Conservation (phyloP, 2,329 filamentous ascomycete species). For the Thelonectria discophora region DNA sequence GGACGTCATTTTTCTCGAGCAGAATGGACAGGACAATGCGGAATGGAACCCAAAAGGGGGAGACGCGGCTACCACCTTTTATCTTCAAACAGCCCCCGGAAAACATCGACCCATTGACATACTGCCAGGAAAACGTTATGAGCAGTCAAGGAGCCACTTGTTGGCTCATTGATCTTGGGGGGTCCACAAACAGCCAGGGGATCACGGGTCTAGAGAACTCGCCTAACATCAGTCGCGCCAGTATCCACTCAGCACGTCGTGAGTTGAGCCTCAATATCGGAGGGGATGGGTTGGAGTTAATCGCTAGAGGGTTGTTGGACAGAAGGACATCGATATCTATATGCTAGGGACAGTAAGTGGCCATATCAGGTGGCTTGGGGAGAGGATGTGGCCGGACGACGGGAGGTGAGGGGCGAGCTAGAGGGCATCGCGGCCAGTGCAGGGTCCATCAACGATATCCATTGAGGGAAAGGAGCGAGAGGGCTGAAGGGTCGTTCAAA, state of each 20-base stretch:
- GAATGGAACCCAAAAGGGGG: neutral
- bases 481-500: neutral
- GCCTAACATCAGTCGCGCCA: neutral
- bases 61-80: slow-evolving; percentile 13
- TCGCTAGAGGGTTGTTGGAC: neutral
- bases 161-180: slow-evolving; percentile 3
- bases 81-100: slow-evolving; percentile 3
- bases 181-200: slow-evolving; percentile 34
- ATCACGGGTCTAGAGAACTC: slow-evolving; percentile 2
- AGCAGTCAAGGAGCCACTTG: slow-evolving; percentile 5
- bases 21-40: neutral
- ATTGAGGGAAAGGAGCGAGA: neutral
- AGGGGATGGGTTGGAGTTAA: neutral
- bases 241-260: slow-evolving; percentile 34
- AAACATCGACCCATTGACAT: slow-evolving; percentile 22
- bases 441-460: neutral
- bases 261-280: slow-evolving; percentile 31
- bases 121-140: slow-evolving; percentile 18
- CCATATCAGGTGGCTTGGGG: neutral
- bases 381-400: neutral
- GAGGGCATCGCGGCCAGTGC: neutral
- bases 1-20: slow-evolving; percentile 44
- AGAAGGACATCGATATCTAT: neutral
- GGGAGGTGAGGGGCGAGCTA: neutral
- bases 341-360: neutral